Base-by-base conservation (phyloP, 2,329 filamentous ascomycete species). In the Cladosporium sphaerospermum region DNA sequence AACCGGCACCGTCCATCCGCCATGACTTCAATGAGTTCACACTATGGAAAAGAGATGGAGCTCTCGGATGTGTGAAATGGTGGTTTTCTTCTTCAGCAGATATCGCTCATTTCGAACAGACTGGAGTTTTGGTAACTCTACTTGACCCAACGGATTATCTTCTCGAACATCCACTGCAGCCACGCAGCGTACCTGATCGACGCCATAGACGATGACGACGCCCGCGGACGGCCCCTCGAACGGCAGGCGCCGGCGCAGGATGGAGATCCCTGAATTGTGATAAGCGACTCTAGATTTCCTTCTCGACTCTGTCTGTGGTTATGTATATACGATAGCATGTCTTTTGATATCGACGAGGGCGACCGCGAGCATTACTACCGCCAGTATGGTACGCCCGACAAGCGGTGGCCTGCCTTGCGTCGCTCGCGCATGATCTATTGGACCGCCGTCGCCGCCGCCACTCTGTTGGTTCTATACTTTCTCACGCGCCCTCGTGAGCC, bases 331-430 rank as follows among this genome's bases (percentile, higher is more conserved):
- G 23, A 33, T 47, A 47, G 44, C 39, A 53, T 53, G 50, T 53
- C 50, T 19, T 42, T 53, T 46, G 50, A 53, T 37, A 46, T 46
- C 50, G 50, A 53, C 42, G 50, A 53, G 14, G 36, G 33, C 11
- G 50, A 53, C 43, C 43, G 50, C 10, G 33, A 53, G 32, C 43
- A 53, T 31, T 47, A 46, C 50, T 53, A 53, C 42, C 50, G 50
- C 43, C 43, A 53, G 23, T 53, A 53, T 14, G 50, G 50, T 16
- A 41, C 11, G 19, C 50, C 50, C 10, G 44, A 47, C 14, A 53
- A 53, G 42, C 50, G 44, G 23, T 47, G 43, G 50, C 43, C 50
- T 3, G 43, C 50, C 11, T 39, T 53, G 3, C 50, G 50, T 36
- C 50, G 50, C 44, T 53, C 50, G 8, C 50, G 50, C 16, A 6